Evolutionary conservation across 1,284 basidiomycete genomes (phyloP).

Genomic region (Cerrena zonata): DNA sequence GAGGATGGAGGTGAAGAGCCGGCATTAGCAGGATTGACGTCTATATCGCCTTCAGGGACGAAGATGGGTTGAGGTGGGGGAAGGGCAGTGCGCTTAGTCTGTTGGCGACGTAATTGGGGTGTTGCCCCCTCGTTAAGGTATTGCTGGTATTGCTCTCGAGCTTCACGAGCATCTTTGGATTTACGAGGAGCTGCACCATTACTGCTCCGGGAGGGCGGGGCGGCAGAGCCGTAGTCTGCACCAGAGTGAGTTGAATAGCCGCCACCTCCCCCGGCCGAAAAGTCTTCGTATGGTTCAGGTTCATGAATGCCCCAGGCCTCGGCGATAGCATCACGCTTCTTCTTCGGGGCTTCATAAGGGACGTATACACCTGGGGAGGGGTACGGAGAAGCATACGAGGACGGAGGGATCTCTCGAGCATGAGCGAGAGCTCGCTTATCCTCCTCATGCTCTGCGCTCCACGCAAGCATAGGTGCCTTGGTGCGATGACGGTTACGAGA

Average conservation of each 20-base stretch:
- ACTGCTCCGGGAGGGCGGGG: conserved; percentile 18
- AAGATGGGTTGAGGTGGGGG: conserved; percentile 80
- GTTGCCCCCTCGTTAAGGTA: conserved; percentile 34
- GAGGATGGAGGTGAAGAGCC: conserved; percentile 31
- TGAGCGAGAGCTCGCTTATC: conserved; percentile 29
- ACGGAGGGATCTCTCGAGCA: conserved; percentile 28
- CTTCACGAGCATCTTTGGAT: conserved; percentile 32
- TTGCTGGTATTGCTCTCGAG: conserved; percentile 37
- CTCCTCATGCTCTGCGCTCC: conserved; percentile 49
- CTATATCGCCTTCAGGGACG: conserved; percentile 46
- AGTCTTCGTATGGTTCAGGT: conserved; percentile 82
- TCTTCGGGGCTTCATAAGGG: conserved; percentile 59
- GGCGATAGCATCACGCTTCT: conserved; percentile 73
- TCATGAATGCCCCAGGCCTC: conserved; percentile 86
- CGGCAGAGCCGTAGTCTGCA: conserved; percentile 56
- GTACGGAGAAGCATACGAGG: conserved; percentile 42
- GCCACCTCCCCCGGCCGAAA: conserved; percentile 71
- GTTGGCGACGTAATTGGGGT: conserved; percentile 18
- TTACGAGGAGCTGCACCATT: conserved; percentile 16
- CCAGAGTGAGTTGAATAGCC: conserved; percentile 22
- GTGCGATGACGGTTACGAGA: conserved; percentile 74
- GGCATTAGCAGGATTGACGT: conserved; percentile 19
- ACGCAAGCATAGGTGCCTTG: conserved; percentile 77
- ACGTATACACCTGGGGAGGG: conserved; percentile 45
- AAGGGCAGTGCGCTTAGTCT: conserved; percentile 33